Evolutionary conservation across 1,139 yeast species (phyloP), one percentile per base, ranked within the genome.

Genomic region (Pichia sp.): DNA sequence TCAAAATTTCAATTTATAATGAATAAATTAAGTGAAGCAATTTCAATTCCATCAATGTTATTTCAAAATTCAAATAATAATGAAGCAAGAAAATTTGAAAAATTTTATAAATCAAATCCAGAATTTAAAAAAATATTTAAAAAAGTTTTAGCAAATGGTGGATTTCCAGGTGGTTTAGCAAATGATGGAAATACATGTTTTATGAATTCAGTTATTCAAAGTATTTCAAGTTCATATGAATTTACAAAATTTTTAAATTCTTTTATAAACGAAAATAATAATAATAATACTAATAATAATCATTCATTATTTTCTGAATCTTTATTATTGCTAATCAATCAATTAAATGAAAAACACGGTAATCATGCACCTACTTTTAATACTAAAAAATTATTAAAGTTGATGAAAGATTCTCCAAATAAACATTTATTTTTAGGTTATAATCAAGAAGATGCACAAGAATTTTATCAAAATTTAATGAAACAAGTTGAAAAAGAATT

Each of bases 371-470:
- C 74, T 43, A 85, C 85, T 46, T 87, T 82, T 56, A 79, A 80
- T 51, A 84, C 96, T 0, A 74, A 71, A 49, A 72, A 73, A 22
- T 67, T 87, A 41, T 66, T 87, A 49, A 78, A 76, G 57, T 76
- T 80, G 22, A 81, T 87, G 83, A 82, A 87, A 3, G 83, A 83
- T 58, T 84, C 90, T 0, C 90, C 95, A 6, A 80, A 79, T 55
- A 83, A 80, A 55, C 81, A 82, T 59, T 74, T 87, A 51, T 80
- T 87, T 57, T 65, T 80, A 40, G 92, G 96, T 1, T 86, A 87
- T 58, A 87, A 85, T 57, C 97, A 87, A 64, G 96, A 87, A 63
- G 97, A 87, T 64, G 96, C 96, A 0, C 96, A 89, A 64, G 97
- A 87, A 61, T 87, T 87, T 57, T 87, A 87, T 66, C 96, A 87